A percentile compares a stretch with the other conserved stretches of the same genome.
Conservation (phyloP, 352 stramenopile species). For the Pythium dissotocum region DNA sequence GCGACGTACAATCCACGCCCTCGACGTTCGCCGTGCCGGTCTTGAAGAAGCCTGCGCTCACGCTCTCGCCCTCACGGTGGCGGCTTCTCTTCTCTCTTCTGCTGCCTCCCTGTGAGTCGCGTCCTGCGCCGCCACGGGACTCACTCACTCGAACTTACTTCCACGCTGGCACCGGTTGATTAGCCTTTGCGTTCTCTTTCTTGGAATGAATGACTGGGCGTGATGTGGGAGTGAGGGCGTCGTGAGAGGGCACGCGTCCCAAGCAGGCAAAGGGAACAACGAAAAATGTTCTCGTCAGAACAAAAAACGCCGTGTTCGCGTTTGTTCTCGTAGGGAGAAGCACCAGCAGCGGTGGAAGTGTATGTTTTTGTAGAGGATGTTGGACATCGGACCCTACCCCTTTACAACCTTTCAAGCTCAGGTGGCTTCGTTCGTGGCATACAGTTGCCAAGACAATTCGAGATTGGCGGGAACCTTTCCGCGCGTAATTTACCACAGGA, state of each 20-base stretch:
- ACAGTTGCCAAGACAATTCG: not conserved
- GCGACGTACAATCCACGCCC: slow-evolving; percentile 32
- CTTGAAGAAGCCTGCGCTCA: not conserved
- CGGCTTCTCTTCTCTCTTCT: not conserved
- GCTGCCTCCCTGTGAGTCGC: not conserved
- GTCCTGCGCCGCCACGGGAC: not conserved
- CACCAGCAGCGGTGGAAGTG: not conserved
- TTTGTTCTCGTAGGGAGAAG: not conserved
- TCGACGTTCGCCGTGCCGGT: slow-evolving; percentile 19
- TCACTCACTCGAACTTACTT: not conserved
- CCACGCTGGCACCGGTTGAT: not conserved
- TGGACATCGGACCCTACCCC: slow-evolving; percentile 11
- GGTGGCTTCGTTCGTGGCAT: not conserved
- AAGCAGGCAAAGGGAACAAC: not conserved
- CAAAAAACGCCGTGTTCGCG: slow-evolving; percentile 6
- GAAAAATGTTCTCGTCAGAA: slow-evolving; percentile 10
- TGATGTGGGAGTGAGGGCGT: not conserved
- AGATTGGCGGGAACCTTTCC: not conserved
- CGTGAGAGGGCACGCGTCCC: slow-evolving; percentile 5
- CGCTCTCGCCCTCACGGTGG: slow-evolving; percentile 4
- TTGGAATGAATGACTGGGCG: slow-evolving; percentile 5
- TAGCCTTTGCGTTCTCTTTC: not conserved
- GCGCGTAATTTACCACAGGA: slow-evolving; percentile 5
- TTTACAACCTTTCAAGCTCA: slow-evolving; percentile 32
- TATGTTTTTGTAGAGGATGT: not conserved